phyloP scores from a whole-genome alignment of 2,329 filamentous ascomycete species.

The Penicillium crustosum region DNA sequence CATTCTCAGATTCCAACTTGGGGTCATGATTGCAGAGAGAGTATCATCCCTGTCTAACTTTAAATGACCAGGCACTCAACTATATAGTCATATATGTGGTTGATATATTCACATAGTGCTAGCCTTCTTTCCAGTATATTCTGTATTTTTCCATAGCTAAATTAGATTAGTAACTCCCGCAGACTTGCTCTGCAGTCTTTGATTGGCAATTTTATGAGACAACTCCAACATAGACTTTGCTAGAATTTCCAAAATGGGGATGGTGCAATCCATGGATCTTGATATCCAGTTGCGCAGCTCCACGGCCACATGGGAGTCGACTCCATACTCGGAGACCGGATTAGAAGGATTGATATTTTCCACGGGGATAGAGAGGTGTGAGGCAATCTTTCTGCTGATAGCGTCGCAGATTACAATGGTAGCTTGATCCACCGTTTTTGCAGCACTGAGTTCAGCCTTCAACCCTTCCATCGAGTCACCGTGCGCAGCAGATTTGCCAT shows the following conservation, averaged over 20 bases:
- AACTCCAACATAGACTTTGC: conserved; percentile 27
- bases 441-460: conserved; percentile 9
- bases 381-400: conserved; percentile 21
- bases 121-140: too few species aligned
- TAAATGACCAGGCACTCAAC: too few species aligned
- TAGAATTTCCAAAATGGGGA: conserved; percentile 32
- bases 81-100: too few species aligned
- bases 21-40: too few species aligned
- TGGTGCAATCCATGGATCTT: conserved; percentile 33
- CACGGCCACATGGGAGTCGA: conserved; percentile 49
- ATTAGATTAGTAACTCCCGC: not conserved
- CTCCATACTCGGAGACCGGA: conserved; percentile 38
- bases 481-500: not conserved
- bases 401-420: conserved; percentile 14
- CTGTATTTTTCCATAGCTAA: not conserved
- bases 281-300: conserved; percentile 48
- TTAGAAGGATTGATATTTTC: conserved; percentile 25
- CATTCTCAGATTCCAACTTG: too few species aligned
- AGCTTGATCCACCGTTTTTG: conserved; percentile 22
- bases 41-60: too few species aligned
- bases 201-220: conserved; percentile 22
- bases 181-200: not conserved
- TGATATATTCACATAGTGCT: too few species aligned
- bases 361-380: conserved; percentile 19
- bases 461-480: conserved; percentile 7